Evolutionary conservation across 2,329 filamentous ascomycete species (phyloP).

Genomic region (Sporothrix luriei): DNA sequence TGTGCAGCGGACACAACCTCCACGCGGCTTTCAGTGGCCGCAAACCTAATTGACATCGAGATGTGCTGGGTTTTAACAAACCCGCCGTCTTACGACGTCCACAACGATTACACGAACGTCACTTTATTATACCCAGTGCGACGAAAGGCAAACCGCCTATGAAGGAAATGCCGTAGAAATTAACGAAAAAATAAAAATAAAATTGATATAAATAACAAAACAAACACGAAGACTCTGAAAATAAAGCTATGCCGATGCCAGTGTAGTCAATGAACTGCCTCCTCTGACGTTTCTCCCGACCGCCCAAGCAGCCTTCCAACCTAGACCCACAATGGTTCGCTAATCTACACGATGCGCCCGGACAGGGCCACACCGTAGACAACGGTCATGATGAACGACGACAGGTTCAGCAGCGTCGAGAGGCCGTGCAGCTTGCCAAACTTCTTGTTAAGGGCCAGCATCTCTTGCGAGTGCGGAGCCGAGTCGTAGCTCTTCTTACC

Average conservation of each 20-base stretch:
- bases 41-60: neutral
- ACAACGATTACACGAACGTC: neutral
- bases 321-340: too few species aligned
- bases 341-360: conserved; percentile 55
- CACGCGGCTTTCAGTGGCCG: neutral
- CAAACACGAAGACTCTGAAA: neutral
- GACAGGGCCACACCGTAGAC: conserved; percentile 78
- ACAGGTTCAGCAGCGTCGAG: conserved; percentile 77
- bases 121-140: conserved; percentile 11
- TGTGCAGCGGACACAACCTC: neutral
- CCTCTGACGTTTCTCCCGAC: too few species aligned
- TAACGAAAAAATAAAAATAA: neutral
- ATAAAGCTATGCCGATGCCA: conserved; percentile 7
- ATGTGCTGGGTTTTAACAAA: neutral
- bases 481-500: conserved; percentile 84
- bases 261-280: too few species aligned
- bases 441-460: conserved; percentile 75
- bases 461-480: conserved; percentile 79
- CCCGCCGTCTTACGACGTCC: neutral
- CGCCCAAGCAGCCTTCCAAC: too few species aligned
- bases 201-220: neutral
- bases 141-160: neutral
- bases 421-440: conserved; percentile 81
- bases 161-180: neutral
- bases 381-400: conserved; percentile 67